Base-by-base conservation (phyloP, 768 basidiomycete genomes). In the Amanita rubescens region DNA sequence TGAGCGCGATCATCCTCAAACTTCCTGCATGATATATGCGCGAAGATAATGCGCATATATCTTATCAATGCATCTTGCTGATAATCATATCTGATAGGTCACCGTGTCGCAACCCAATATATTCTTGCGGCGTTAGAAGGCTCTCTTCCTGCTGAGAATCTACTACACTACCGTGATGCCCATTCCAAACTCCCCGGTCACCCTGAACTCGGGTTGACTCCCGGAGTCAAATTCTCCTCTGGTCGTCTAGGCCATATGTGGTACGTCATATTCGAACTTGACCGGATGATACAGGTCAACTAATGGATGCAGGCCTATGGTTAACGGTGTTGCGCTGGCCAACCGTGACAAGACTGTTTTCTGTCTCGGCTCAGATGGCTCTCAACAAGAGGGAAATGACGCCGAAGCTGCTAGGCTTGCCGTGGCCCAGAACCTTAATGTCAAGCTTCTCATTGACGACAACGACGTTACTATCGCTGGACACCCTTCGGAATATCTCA, bases 381-480 rank as follows among this genome's bases (percentile, higher is more conserved):
- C 90, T 3, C 90, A 93, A 64, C 91, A 94, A 66, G 91, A 93
- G 65, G 91, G 91, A 14, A 87, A 93, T 64, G 90, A 93, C 60
- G 90, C 91, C 1, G 91, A 94, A 64, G 91, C 91, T 14, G 91
- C 91, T 12, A 77, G 90, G 15, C 75, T 94, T 30, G 90, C 91
- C 15, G 91, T 91, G 38, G 90, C 91, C 2, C 84, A 92, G 64
- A 68, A 74, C 39, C 73, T 94, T 60, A 90, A 92, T 65, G 79
- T 94, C 67, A 94, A 94, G 69, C 73, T 93, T 53, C 68, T 93
- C 65, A 84, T 94, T 58, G 91, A 94, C 60, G 89, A 92, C 69
- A 93, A 94, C 69, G 85, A 94, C 64, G 90, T 93, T 59, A 93
- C 90, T 7, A 94, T 93, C 56, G 83, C 90, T n/a, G 91, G 91